Conservation (phyloP, 2,329 filamentous ascomycete species). For the Hypoxylon rubiginosum region DNA sequence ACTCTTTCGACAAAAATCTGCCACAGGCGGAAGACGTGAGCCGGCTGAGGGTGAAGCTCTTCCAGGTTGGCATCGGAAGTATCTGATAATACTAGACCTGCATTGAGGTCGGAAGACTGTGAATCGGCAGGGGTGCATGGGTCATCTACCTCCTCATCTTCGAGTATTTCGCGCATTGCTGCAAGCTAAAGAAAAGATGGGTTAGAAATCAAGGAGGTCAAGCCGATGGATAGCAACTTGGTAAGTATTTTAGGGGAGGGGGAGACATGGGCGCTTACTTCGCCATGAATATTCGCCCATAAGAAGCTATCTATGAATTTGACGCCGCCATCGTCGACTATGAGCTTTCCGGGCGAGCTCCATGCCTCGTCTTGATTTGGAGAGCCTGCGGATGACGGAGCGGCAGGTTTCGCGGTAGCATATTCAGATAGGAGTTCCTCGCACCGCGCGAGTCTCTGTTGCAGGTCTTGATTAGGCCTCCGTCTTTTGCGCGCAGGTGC, state of each 20-base stretch:
- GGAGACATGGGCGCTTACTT: conserved; percentile 58
- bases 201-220: conserved; percentile 10
- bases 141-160: conserved; percentile 65
- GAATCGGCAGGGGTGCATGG: conserved; percentile 58
- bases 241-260: background rate
- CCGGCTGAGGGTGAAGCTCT: conserved; percentile 73
- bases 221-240: background rate
- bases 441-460: conserved; percentile 70
- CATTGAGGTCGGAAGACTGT: conserved; percentile 65
- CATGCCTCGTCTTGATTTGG: conserved; percentile 55
- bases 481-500: conserved; percentile 71
- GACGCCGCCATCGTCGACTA: conserved; percentile 67
- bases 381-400: conserved; percentile 42
- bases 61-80: conserved; percentile 57
- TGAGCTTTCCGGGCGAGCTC: conserved; percentile 65
- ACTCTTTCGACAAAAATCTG: conserved; percentile 80
- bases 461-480: conserved; percentile 71
- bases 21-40: conserved; percentile 79
- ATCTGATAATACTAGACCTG: conserved; percentile 64
- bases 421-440: conserved; percentile 72
- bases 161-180: conserved; percentile 71
- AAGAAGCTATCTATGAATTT: conserved; percentile 71
- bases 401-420: conserved; percentile 55
- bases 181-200: conserved; percentile 59
- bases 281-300: conserved; percentile 67